phyloP scores from a whole-genome alignment of 208 protist genomes.

The Trypanosoma avium region DNA sequence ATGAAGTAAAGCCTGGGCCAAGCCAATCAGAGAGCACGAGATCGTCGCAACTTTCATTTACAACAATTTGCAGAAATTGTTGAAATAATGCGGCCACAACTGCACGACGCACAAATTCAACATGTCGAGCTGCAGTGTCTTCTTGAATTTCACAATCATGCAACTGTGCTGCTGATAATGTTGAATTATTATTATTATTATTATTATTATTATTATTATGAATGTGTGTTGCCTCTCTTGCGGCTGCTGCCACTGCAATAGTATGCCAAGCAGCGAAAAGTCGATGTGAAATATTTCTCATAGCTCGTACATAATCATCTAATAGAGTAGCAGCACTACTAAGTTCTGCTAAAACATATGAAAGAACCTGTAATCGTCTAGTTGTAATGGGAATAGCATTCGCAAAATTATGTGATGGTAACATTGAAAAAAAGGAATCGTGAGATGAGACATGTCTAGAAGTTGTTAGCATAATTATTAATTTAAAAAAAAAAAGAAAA shows the following conservation, averaged over 20 bases:
- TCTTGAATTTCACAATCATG: no score
- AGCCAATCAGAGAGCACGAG: constrained; percentile 53
- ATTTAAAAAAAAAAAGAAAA: neutral
- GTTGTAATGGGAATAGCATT: constrained; percentile 29
- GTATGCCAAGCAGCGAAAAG: constrained; percentile 65
- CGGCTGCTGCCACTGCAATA: constrained; percentile 40
- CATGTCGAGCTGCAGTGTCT: constrained; percentile 42
- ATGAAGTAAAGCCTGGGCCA: neutral
- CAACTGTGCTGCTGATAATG: no score
- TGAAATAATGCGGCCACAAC: constrained; percentile 52
- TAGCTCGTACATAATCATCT: constrained; percentile 58
- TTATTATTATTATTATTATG: neutral
- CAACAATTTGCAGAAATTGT: constrained; percentile 50
- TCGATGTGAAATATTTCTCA: constrained; percentile 46
- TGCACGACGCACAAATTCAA: constrained; percentile 41
- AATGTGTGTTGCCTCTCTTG: neutral
- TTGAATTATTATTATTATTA: neutral
- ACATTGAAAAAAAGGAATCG: neutral
- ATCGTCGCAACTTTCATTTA: constrained; percentile 43
- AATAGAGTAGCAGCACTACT: constrained; percentile 66
- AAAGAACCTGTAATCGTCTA: constrained; percentile 53
- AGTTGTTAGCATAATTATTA: constrained; percentile 9
- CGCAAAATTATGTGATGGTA: neutral
- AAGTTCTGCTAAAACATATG: constrained; percentile 66
- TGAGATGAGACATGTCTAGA: neutral